Conservation (phyloP, 805 yeast species). For the Deakozyma indianensis region DNA sequence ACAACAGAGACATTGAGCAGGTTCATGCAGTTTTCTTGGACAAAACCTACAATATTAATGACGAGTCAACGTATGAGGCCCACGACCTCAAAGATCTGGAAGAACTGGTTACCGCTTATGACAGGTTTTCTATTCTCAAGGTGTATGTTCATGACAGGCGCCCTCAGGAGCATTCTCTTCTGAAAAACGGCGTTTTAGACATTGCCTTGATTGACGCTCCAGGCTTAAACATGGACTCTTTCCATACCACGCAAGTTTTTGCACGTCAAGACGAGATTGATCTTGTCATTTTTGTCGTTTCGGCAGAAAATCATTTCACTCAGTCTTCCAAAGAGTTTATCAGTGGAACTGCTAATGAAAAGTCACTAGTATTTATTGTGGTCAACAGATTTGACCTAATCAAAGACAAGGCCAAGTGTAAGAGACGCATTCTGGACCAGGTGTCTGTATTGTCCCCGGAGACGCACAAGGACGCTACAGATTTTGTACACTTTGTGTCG, state of each 20-base stretch:
- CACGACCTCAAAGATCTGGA: conserved; percentile 43
- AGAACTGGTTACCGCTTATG: conserved; percentile 59
- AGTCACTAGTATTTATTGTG: conserved; percentile 83
- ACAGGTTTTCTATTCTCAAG: conserved; percentile 55
- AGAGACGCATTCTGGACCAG: conserved; percentile 63
- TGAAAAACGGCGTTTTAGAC: conserved; percentile 84
- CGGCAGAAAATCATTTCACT: conserved; percentile 92
- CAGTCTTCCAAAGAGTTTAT: conserved; percentile 89
- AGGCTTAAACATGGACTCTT: conserved; percentile 84
- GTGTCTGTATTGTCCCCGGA: conserved; percentile 79
- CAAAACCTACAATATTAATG: conserved; percentile 32
- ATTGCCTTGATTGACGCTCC: conserved; percentile 94
- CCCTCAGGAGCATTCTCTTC: conserved; percentile 48
- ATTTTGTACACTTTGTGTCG: conserved; percentile 86
- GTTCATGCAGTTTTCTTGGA: conserved; percentile 72
- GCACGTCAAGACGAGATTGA: conserved; percentile 96
- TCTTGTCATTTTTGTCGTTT: conserved; percentile 87
- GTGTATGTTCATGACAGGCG: conserved; percentile 72
- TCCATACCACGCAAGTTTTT: conserved; percentile 88
- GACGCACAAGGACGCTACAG: conserved; percentile 74
- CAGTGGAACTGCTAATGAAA: conserved; percentile 78
- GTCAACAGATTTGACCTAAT: conserved; percentile 87
- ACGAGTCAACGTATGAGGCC: conserved; percentile 51
- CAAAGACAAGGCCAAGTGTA: conserved; percentile 67
- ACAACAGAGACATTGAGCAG: conserved; percentile 65